Percentiles rank a stretch among this genome's conserved stretches.
These are phyloP conservation scores for Didymella arachidicola DNA, from an alignment of 2,329 filamentous ascomycete genomes.

Conservation along the genomic window DNA sequence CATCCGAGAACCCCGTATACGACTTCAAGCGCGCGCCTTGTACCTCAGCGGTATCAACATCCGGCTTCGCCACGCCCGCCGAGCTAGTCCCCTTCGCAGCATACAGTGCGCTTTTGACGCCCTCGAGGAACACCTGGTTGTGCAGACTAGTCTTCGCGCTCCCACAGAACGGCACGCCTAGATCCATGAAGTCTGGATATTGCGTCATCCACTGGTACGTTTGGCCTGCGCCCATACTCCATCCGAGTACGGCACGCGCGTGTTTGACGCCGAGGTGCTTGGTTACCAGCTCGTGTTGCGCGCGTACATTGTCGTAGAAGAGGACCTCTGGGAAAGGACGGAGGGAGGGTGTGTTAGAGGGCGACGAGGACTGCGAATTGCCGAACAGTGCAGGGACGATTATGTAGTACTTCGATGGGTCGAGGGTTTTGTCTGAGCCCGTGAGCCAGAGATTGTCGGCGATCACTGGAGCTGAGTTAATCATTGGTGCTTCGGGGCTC, in stretches of 20 bases:
- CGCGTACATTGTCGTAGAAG: constrained; percentile 74
- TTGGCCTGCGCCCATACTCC: constrained; percentile 75
- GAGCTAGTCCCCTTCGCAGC: constrained; percentile 64
- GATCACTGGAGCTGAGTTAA: constrained; percentile 56
- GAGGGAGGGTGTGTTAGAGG: constrained; percentile 65
- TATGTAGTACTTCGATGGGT: constrained; percentile 71
- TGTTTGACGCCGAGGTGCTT: constrained; percentile 67
- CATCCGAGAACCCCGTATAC: constrained; percentile 59
- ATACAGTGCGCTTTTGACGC: constrained; percentile 68
- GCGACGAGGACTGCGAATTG: constrained; percentile 72
- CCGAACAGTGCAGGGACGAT: constrained; percentile 74
- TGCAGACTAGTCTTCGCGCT: constrained; percentile 70
- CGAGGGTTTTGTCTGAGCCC: constrained; percentile 69
- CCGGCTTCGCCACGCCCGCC: constrained; percentile 54
- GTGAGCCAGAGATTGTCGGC: constrained; percentile 79
- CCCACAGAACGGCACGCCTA: constrained; percentile 71
- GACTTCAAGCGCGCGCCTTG: constrained; percentile 30
- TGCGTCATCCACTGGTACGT: constrained; percentile 70
- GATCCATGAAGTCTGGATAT: constrained; percentile 70
- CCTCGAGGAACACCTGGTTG: constrained; percentile 72
- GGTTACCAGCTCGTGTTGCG: constrained; percentile 72
- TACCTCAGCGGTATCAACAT: constrained; percentile 37
- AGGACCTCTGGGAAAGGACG: constrained; percentile 68
- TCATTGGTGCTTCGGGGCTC: background rate
- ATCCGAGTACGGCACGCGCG: constrained; percentile 69